Conservation (phyloP, 192 early-diverging fungal species). For the Coemansia sp. region DNA sequence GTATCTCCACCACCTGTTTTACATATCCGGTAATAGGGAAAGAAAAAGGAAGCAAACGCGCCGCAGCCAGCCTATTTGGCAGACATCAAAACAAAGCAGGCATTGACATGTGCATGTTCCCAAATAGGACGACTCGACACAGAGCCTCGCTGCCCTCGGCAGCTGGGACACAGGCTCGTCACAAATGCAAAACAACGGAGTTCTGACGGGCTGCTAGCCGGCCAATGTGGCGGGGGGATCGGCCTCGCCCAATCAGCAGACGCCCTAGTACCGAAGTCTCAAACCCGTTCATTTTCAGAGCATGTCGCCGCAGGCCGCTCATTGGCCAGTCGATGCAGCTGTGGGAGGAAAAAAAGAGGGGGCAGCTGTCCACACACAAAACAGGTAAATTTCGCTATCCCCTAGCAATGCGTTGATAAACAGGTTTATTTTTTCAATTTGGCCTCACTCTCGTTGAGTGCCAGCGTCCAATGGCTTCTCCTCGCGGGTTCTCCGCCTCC, state of each 20-base stretch:
- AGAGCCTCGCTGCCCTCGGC: neutral
- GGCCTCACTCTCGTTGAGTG: neutral
- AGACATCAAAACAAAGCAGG: neutral
- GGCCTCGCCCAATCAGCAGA: too few relatives aligned
- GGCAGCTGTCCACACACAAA: too few relatives aligned
- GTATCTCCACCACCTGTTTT: neutral
- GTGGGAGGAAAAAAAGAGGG: neutral
- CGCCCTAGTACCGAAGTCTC: too few relatives aligned
- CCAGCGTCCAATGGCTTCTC: neutral
- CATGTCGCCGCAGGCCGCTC: neutral
- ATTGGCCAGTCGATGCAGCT: neutral
- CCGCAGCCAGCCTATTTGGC: neutral
- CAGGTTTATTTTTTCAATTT: neutral
- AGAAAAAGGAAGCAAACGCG: neutral
- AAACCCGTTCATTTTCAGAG: too few relatives aligned
- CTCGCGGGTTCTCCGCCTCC: neutral
- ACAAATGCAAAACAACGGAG: neutral
- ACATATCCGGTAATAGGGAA: neutral
- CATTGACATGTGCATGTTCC: constrained; percentile 4
- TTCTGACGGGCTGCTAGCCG: neutral
- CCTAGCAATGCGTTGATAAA: too few relatives aligned
- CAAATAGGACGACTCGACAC: neutral
- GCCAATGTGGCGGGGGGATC: too few relatives aligned
- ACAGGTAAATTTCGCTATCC: too few relatives aligned
- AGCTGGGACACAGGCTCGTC: neutral